Percentiles rank a stretch among this genome's conserved stretches.
These are phyloP conservation scores for Cyphellophora attinorum DNA, from an alignment of 2,329 filamentous ascomycete genomes.

Conservation along the genomic window DNA sequence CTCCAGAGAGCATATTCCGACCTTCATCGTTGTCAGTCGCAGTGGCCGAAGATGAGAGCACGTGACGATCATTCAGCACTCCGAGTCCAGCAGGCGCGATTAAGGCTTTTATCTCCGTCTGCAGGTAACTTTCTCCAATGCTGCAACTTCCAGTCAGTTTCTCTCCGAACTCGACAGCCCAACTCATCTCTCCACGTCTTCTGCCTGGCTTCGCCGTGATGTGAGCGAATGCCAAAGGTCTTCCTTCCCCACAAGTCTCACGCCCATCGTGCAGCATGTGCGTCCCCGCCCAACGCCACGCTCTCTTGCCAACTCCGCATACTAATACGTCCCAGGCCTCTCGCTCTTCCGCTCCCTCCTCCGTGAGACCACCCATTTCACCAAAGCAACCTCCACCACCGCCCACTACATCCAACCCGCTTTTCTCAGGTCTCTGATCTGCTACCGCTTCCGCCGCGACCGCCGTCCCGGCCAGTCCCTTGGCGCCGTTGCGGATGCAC, in stretches of 20 bases:
- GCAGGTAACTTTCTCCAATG: background rate
- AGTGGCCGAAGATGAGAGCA: conserved; percentile 4
- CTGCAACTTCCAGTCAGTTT: background rate
- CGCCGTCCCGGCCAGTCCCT: conserved; percentile 25
- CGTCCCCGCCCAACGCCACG: background rate
- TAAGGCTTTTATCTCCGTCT: background rate
- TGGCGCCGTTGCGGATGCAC: conserved; percentile 27
- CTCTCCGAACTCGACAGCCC: conserved; percentile 1
- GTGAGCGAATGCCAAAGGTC: conserved; percentile 27
- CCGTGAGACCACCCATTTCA: conserved; percentile 27
- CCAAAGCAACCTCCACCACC: conserved; percentile 9
- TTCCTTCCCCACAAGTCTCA: conserved; percentile 26
- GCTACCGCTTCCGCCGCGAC: conserved; percentile 29
- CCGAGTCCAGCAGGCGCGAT: background rate
- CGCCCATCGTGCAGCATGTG: conserved; percentile 36
- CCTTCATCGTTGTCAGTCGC: too few relatives aligned
- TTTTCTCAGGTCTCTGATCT: conserved; percentile 22
- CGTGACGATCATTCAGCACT: background rate
- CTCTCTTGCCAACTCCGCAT: background rate
- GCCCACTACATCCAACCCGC: conserved; percentile 8
- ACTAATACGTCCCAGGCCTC: conserved; percentile 23
- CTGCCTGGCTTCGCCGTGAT: too few relatives aligned
- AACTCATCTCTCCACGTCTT: too few relatives aligned
- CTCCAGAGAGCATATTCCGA: too few relatives aligned
- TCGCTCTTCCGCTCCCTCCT: conserved; percentile 37